Base-by-base conservation (phyloP, 345 rosid genomes). In the Hirschfeldia incana region DNA sequence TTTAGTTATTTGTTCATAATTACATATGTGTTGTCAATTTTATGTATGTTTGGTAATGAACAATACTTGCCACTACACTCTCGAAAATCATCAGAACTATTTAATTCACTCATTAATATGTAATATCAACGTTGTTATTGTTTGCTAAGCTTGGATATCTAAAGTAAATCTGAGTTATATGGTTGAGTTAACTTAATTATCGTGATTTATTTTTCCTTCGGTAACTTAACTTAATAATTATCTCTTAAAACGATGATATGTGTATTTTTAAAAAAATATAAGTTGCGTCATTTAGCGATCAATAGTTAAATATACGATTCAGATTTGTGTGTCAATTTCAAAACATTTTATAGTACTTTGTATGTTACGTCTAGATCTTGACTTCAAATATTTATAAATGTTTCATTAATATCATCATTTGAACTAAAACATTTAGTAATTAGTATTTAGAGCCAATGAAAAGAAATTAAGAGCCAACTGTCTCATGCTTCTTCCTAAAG, bases 401-500 rank as follows among this genome's bases (percentile, higher is more conserved):
- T 46, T 46, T 46, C 53, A 46, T 46, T 13, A 46, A 13, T 44
- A 46, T 46, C 15, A 46, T 12, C 53, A 46, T 46, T 46, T 13
- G 21, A 51, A 51, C 6, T 51, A 51, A n/a, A 51, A 51, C 57
- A 51, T 51, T 1, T 28, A 28, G 8, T 61, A 61, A 12, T 28
- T 61, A 61, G 16, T 21, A 21, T 28, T 28, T 61, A 12, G 17
- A 61, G 66, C 66, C 36, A 37, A 71, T 59, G 37, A 59, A 5
- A 59, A 58, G 21, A 51, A 8, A 15, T 15, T 53, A 53, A 53
- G 59, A 26, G 59, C 27, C 59, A 53, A 15, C 59, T 53, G 59
- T 16, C 59, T 16, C 59, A 16, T 72, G 29, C 58, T n/a, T 60
- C 58, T 60, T 21, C 67, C 58, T 27, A 72, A 39, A 72, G 37